phyloP scores from a whole-genome alignment of 441 rosid genomes.

The Brassica balearica region DNA sequence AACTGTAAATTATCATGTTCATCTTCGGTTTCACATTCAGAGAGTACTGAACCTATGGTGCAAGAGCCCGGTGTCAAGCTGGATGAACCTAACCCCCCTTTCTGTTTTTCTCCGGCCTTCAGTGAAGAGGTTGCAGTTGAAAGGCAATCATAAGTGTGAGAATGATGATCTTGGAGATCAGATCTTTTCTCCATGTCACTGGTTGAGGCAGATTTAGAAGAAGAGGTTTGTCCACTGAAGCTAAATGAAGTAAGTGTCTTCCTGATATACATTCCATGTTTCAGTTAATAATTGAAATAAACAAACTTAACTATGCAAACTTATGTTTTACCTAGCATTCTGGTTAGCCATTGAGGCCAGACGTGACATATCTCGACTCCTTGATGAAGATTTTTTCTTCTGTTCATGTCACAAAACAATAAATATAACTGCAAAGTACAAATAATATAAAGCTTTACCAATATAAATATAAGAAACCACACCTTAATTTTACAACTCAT shows the following conservation, averaged over 20 bases:
- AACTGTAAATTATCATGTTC: conserved; percentile 43
- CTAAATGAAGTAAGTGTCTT: conserved; percentile 57
- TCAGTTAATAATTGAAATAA: conserved; percentile 37
- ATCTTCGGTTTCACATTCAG: conserved; percentile 49
- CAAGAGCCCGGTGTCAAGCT: conserved; percentile 49
- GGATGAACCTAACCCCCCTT: conserved; percentile 52
- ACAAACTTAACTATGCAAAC: neutral
- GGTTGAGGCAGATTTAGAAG: conserved; percentile 60
- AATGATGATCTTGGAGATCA: conserved; percentile 57
- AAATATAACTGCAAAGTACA: conserved; percentile 7
- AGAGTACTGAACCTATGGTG: conserved; percentile 53
- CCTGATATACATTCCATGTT: conserved; percentile 53
- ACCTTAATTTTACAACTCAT: conserved; percentile 70
- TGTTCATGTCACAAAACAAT: conserved; percentile 48
- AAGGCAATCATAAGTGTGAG: conserved; percentile 57
- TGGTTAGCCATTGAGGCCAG: conserved; percentile 60
- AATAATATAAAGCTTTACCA: neutral
- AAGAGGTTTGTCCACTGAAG: conserved; percentile 60
- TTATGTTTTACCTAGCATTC: conserved; percentile 62
- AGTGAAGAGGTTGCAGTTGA: too few relatives aligned
- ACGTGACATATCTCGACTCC: conserved; percentile 64
- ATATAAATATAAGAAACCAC: conserved; percentile 21
- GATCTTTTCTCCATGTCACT: conserved; percentile 61
- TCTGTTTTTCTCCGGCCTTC: conserved; percentile 43
- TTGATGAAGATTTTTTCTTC: conserved; percentile 68